Percentiles rank a stretch among this genome's conserved stretches.
Evolutionary conservation across 1,284 basidiomycete species (phyloP).

Genomic region (Leccinum pseudoinsigne): DNA sequence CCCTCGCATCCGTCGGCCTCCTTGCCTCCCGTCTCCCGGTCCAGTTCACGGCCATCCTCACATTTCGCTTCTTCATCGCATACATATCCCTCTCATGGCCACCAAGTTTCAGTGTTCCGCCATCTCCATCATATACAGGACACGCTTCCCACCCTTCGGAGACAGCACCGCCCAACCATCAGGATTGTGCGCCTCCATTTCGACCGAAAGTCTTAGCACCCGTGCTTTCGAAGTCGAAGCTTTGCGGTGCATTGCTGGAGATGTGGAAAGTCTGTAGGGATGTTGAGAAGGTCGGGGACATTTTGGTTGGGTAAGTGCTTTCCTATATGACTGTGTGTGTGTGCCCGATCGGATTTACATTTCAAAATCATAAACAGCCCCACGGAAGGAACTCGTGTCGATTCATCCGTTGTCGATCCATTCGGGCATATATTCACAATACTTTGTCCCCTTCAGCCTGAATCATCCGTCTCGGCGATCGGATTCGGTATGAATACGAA

Average conservation of each 20-base stretch:
- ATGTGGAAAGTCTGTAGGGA: slow-evolving; percentile 28
- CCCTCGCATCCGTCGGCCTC: slow-evolving; percentile 6
- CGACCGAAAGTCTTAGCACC: slow-evolving; percentile 74
- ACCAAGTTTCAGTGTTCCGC: slow-evolving; percentile 7
- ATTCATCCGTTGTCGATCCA: slow-evolving; percentile 62
- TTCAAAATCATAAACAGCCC: slow-evolving; percentile 46
- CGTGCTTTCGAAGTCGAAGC: slow-evolving; percentile 65
- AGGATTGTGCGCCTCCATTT: slow-evolving; percentile 14
- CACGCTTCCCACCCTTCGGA: slow-evolving; percentile 13
- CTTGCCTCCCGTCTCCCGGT: slow-evolving; percentile 23
- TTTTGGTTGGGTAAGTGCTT: slow-evolving; percentile 65
- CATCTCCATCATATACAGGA: slow-evolving; percentile 10
- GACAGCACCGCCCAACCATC: not conserved
- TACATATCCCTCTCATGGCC: slow-evolving; percentile 6
- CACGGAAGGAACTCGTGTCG: slow-evolving; percentile 66
- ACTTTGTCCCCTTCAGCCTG: slow-evolving; percentile 36
- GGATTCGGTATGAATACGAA: slow-evolving; percentile 40
- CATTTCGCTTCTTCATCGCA: slow-evolving; percentile 22
- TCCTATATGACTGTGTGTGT: not conserved
- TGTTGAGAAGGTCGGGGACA: slow-evolving; percentile 23
- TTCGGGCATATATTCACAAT: slow-evolving; percentile 66
- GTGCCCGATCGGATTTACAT: not conserved
- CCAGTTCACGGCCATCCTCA: slow-evolving; percentile 26
- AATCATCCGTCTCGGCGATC: slow-evolving; percentile 7
- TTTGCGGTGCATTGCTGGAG: slow-evolving; percentile 29